Evolutionary conservation across 805 yeast species (phyloP), one percentile per base, ranked within the genome.

Genomic region (Diddensiella transvaalensis): DNA sequence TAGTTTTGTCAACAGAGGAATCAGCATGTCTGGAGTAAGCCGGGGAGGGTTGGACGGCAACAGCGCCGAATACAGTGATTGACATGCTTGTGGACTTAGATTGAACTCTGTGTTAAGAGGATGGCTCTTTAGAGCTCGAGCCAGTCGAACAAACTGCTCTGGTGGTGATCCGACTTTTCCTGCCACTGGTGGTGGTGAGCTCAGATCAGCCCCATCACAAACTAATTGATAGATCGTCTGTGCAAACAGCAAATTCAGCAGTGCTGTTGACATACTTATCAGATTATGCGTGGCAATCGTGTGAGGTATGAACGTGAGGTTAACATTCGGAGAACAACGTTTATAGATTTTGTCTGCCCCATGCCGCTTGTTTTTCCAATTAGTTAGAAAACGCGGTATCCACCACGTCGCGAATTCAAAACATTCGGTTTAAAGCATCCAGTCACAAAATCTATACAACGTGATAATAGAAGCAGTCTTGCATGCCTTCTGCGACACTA

Each of bases 221-320:
- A 48, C 52, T 23, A 50, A 51, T 23, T 52, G 53, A 44, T 55
- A 57, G n/a, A 57, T 55, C 8, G 59, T 52, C 44, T 57, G 60
- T 4, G 60, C 58, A 51, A 57, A 57, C 39, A 57, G 46, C 49
- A 57, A 50, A 47, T 57, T 57, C 38, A 57, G 40, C 42, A 57
- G 37, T 2, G 59, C 54, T 13, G 60, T 57, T 22, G 60, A 57
- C 59, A 57, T 57, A 15, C n/a, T n/a, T n/a, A n/a, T n/a, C n/a
- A n/a, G n/a, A n/a, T n/a, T n/a, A n/a, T n/a, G n/a, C n/a, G 36
- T 19, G 23, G n/a, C n/a, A n/a, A n/a, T n/a, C n/a, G n/a, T n/a
- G n/a, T n/a, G n/a, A n/a, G n/a, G n/a, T n/a, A n/a, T n/a, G n/a
- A n/a, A n/a, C n/a, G n/a, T n/a, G n/a, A n/a, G n/a, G n/a, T n/a